phyloP scores from a whole-genome alignment of 495 filamentous ascomycete genomes.

The Penicillium chermesinum region DNA sequence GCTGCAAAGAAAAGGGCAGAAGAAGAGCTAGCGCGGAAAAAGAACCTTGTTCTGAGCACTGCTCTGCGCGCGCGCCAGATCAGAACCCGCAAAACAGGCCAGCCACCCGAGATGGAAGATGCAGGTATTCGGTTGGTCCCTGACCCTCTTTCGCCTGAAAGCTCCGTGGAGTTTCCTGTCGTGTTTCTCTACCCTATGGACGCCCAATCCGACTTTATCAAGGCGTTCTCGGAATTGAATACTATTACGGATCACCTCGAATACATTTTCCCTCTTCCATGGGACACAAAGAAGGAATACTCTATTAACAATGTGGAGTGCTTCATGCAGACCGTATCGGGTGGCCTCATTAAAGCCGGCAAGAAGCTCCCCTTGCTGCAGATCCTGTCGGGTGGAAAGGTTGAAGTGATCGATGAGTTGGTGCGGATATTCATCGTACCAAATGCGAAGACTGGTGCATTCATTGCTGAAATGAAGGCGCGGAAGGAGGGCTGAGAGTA shows the following conservation, averaged over 20 bases:
- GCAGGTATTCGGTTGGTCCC: slow-evolving; percentile 60
- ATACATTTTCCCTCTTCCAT: slow-evolving; percentile 79
- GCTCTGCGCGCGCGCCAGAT: slow-evolving; percentile 76
- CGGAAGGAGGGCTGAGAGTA: slow-evolving; percentile 41
- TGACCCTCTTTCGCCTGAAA: slow-evolving; percentile 67
- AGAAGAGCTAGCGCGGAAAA: slow-evolving; percentile 47
- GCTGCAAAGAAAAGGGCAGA: slow-evolving; percentile 42
- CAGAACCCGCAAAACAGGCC: slow-evolving; percentile 54
- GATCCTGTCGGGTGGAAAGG: slow-evolving; percentile 67
- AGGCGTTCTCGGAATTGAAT: slow-evolving; percentile 69
- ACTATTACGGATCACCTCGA: slow-evolving; percentile 64
- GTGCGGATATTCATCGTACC: slow-evolving; percentile 78
- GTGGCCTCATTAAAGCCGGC: slow-evolving; percentile 85
- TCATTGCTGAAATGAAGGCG: slow-evolving; percentile 78
- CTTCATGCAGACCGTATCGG: slow-evolving; percentile 76
- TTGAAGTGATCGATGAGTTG: slow-evolving; percentile 83
- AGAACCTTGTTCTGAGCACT: slow-evolving; percentile 55
- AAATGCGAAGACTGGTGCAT: slow-evolving; percentile 56
- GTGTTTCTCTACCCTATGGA: slow-evolving; percentile 80
- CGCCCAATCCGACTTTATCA: slow-evolving; percentile 82
- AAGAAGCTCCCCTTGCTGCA: slow-evolving; percentile 73
- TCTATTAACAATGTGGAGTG: slow-evolving; percentile 63
- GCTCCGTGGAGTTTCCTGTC: slow-evolving; percentile 66
- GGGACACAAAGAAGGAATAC: slow-evolving; percentile 73
- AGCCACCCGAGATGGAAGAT: slow-evolving; percentile 82